phyloP scores from a whole-genome alignment of 352 stramenopile species.

The Pythium guiyangense region DNA sequence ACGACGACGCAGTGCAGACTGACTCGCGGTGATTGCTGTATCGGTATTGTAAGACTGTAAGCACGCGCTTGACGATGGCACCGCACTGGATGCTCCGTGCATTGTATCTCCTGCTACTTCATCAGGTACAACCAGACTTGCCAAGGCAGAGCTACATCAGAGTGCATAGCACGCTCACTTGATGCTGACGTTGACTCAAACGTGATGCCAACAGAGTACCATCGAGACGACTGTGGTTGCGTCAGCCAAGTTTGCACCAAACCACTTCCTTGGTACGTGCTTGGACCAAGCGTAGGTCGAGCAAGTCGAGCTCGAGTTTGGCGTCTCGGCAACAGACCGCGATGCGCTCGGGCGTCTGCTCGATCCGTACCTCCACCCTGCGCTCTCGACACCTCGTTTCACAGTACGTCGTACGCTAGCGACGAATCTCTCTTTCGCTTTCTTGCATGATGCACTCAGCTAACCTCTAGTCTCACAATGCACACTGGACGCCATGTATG shows the following conservation, averaged over 20 bases:
- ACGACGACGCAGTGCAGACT: no score
- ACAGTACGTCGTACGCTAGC: slow-evolving; percentile 7
- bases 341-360: slow-evolving; percentile 18
- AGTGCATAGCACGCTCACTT: no score
- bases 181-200: no score
- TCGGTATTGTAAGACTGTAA: no score
- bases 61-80: no score
- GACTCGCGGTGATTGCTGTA: no score
- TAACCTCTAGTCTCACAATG: slow-evolving; percentile 4
- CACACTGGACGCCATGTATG: neutral
- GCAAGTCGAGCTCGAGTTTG: slow-evolving; percentile 15
- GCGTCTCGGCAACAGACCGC: slow-evolving; percentile 19
- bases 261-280: slow-evolving; percentile 35
- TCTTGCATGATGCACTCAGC: no score
- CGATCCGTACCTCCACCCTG: slow-evolving; percentile 28
- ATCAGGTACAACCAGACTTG: no score
- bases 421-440: neutral
- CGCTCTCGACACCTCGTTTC: slow-evolving; percentile 29
- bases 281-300: slow-evolving; percentile 33
- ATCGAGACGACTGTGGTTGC: neutral
- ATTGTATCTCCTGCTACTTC: no score
- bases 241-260: slow-evolving; percentile 22
- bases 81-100: no score
- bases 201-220: neutral
- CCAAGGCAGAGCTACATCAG: no score